Evolutionary conservation across 2,329 filamentous ascomycete genomes (phyloP), one percentile per base, ranked within the genome.

Genomic region (Arthrobotrys iridis): DNA sequence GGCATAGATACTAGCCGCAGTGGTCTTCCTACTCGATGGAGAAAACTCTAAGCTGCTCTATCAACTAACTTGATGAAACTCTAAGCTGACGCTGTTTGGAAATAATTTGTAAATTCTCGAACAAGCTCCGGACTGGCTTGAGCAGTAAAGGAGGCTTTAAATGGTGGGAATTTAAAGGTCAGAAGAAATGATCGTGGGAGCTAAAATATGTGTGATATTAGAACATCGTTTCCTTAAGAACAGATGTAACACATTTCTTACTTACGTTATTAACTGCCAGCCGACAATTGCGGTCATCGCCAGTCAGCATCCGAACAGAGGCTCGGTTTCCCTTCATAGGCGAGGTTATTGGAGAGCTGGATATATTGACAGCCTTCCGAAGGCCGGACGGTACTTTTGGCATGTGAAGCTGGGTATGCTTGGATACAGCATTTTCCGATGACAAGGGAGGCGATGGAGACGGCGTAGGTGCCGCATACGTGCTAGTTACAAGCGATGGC

Each of bases 321-420:
- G 4, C 15, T 58, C 13, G 20, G 4, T 13, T 4, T 20, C 18
- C 28, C 35, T 65, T 74, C 35, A 52, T 46, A 15, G 70, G 70
- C 15, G 70, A 74, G n/a, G 52, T 62, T 5, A 24, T 48, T 7
- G 70, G 70, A 2, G 70, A 74, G 22, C 62, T 74, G 3, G 70
- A 74, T 1, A 74, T 46, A n/a, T 74, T 74, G 1, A 41, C 40
- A 3, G 70, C 15, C 13, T 57, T 74, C 1, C 70, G 62, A 45
- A 74, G 63, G 0, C 70, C 70, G 6, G 70, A 74, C 1, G 70
- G 70, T 30, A 67, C 40, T 41, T 67, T 74, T 4, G 70, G 70
- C 6, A 67, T 48, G 18, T 74, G 70, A 11, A 28, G 45, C 30
- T 67, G 62, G 10, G 50, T 10, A 20, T 57, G 62, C n/a, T 67